These are phyloP conservation scores for Ceratopteris richardii DNA, from an alignment of 75 land plant genomes.

Conservation along the genomic window DNA sequence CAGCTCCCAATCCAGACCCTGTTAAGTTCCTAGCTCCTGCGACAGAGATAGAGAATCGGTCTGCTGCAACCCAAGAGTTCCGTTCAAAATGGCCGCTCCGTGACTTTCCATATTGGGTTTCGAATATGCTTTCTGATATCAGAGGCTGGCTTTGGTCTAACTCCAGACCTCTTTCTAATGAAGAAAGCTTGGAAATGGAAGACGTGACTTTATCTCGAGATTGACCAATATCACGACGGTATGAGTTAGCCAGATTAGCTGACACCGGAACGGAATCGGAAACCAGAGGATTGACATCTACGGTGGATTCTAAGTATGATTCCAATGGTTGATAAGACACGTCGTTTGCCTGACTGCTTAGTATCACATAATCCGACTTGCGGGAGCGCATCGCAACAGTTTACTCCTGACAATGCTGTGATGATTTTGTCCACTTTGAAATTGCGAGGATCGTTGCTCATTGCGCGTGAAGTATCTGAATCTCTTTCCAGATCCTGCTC, in stretches of 20 bases:
- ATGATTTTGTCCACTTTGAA: too few species aligned
- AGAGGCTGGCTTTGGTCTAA: not conserved
- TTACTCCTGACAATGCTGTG: too few species aligned
- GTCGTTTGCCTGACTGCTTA: not conserved
- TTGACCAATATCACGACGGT: not conserved
- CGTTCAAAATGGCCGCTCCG: not conserved
- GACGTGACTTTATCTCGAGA: not conserved
- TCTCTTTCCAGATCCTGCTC: too few species aligned
- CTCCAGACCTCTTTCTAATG: not conserved
- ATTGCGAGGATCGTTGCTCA: too few species aligned
- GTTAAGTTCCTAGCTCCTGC: not conserved
- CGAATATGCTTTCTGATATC: not conserved
- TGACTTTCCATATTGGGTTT: not conserved
- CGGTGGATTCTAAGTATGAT: not conserved
- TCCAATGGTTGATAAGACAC: not conserved
- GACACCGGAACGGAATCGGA: not conserved
- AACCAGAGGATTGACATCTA: not conserved
- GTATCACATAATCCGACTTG: not conserved
- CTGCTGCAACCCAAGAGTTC: not conserved
- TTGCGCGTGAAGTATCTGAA: too few species aligned
- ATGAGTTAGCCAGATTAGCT: not conserved
- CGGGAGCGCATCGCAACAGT: conserved; percentile 4
- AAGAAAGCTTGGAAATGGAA: not conserved
- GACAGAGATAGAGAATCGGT: not conserved
- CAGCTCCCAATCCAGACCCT: not conserved